Base-by-base conservation (phyloP, 1,284 basidiomycete genomes). In the Apiotrichum veenhuisii region DNA sequence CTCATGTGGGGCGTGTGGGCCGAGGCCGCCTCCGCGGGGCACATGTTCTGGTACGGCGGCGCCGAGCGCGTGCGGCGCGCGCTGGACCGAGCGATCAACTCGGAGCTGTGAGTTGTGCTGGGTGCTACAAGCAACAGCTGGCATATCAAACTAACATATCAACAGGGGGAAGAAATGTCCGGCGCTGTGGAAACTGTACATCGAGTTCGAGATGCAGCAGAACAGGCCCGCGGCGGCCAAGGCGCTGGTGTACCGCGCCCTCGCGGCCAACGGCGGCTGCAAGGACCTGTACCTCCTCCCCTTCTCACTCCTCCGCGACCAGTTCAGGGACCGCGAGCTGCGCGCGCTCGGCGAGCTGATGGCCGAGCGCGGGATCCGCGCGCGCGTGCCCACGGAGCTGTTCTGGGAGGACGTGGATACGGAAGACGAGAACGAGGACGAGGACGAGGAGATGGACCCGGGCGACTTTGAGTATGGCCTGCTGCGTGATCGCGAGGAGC, bases 261-360 rank as follows among this genome's bases (percentile, higher is more conserved):
- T 94, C 18, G 80, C 82, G n/a, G 86, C 89, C 2, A 47, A 74
- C 1, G 73, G 73, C 11, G 71, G 67, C 1, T 72, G 70, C 50
- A 77, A 76, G 63, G 92, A 87, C 38, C 76, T 96, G 50, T 94
- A 95, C 80, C 79, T 97, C 54, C 70, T 92, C 22, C 89, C 91
- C 5, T 96, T 95, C 76, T 83, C 85, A 0, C 18, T 38, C 0
- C 77, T 96, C 41, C 83, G 90, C 33, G 70, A 78, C 1, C 83
- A 82, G 51, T 95, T 93, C 73, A 83, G 79, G 33, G 64, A 76
- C 18, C 77, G 78, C 20, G 91, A 96, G 70, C 79, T 95, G 63
- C 80, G 83, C 52, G 80, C 77, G 25, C 82, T 89, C 65, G 84
- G 81, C 36, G 87, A 91, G 56, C 82, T 85, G 12, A 92, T 94